These are phyloP conservation scores for Colletotrichum gigasporum DNA, from an alignment of 2,329 filamentous ascomycete genomes.

Conservation along the genomic window DNA sequence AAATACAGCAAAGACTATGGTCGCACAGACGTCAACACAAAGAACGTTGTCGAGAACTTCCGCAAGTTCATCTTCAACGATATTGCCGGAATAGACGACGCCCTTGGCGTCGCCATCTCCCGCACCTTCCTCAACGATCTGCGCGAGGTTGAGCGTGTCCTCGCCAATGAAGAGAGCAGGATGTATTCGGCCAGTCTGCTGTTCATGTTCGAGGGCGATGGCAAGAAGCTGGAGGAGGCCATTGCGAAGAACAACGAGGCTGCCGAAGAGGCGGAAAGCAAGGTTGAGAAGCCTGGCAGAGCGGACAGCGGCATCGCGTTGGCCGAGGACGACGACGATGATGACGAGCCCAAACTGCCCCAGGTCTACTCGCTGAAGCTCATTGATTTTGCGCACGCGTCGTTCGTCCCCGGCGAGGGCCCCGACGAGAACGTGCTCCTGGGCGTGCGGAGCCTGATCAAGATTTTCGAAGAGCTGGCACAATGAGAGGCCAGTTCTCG, in stretches of 20 bases:
- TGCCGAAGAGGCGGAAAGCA: constrained; percentile 51
- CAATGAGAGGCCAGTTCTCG: constrained; percentile 29
- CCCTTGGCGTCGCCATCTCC: constrained; percentile 65
- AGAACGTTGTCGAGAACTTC: constrained; percentile 65
- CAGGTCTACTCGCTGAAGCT: constrained; percentile 84
- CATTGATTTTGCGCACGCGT: constrained; percentile 96
- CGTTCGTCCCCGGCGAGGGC: constrained; percentile 82
- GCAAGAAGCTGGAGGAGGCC: constrained; percentile 59
- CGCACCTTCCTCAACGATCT: constrained; percentile 64
- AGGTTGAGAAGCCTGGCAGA: constrained; percentile 36
- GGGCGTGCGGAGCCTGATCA: constrained; percentile 76
- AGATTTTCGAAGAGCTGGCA: constrained; percentile 75
- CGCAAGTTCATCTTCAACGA: constrained; percentile 67
- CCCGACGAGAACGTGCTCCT: constrained; percentile 85
- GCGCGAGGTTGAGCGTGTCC: constrained; percentile 58
- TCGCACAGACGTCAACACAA: constrained; percentile 58
- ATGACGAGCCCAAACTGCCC: constrained; percentile 59
- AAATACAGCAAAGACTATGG: constrained; percentile 73
- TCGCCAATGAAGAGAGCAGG: constrained; percentile 66
- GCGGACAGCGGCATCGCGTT: constrained; percentile 64
- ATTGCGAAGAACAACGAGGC: constrained; percentile 63
- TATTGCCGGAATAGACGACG: constrained; percentile 65
- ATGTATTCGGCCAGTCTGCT: constrained; percentile 73
- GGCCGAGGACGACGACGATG: constrained; percentile 44
- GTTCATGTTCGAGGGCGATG: constrained; percentile 73